Evolutionary conservation across 352 stramenopile genomes (phyloP).

Genomic region (Hyphochytrium catenoides): DNA sequence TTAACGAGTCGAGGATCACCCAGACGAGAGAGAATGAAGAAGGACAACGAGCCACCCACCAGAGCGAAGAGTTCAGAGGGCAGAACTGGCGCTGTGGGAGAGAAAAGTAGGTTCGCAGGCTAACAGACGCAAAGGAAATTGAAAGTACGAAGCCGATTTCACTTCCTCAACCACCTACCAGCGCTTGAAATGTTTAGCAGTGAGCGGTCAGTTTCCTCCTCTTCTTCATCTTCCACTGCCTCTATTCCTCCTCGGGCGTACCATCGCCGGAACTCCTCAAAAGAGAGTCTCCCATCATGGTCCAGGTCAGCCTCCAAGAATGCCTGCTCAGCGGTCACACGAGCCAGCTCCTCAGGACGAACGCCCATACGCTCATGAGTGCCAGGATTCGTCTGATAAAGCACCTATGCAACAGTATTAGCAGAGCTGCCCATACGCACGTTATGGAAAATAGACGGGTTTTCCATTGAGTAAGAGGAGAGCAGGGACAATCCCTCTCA

Average conservation of each 20-base stretch:
- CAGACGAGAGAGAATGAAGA: too few relatives aligned
- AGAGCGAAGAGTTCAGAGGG: constrained; percentile 4
- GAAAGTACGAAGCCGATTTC: constrained; percentile 5
- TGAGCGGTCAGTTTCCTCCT: constrained; percentile 1
- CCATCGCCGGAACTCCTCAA: constrained; percentile 21
- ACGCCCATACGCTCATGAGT: not conserved
- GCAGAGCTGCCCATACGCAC: too few relatives aligned
- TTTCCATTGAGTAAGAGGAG: too few relatives aligned
- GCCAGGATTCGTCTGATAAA: not conserved
- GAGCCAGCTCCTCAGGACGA: constrained; percentile 3
- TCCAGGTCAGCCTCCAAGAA: constrained; percentile 7
- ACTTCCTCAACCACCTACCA: constrained; percentile 4
- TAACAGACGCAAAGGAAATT: constrained; percentile 2
- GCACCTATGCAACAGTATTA: constrained; percentile 24
- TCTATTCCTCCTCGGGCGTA: constrained; percentile 28
- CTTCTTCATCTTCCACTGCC: not conserved
- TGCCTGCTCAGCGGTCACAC: constrained; percentile 1
- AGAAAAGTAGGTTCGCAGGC: constrained; percentile 4
- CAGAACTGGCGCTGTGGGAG: constrained; percentile 1
- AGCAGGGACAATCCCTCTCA: too few relatives aligned
- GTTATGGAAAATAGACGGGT: too few relatives aligned
- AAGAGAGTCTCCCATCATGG: constrained; percentile 3
- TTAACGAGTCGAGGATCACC: too few relatives aligned
- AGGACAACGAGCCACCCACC: too few relatives aligned
- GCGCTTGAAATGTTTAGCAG: not conserved